Evolutionary conservation across 148 eudicot genomes (phyloP), one percentile per base, ranked within the genome.

Genomic region (Dianthus caryophyllus): DNA sequence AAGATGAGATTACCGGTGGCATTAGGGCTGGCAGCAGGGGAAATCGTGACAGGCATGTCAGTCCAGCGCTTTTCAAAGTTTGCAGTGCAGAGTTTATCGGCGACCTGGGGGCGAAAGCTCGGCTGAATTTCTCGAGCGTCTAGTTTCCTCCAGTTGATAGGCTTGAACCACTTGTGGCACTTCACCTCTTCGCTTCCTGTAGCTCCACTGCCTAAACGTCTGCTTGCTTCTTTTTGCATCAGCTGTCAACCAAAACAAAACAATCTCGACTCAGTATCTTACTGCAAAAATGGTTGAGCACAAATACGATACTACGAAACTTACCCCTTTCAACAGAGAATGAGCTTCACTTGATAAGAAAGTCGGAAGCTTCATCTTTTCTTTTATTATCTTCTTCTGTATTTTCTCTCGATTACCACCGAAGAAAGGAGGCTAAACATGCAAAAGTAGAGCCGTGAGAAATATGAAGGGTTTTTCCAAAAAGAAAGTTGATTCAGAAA

Each of bases 271-370:
- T 73, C 44, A 67, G 67, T 25, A 56, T 41, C 50, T 36, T 50
- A 25, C 9, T 21, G 38, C 9, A 38, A 2, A 49, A 0, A 67
- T 2, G 2, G 17, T 5, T 41, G 25, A 63, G 13, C 10, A 46
- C 51, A 43, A 57, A 41, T 24, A 49, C 53, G 29, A 57, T 18
- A 49, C 41, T 14, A 11, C 21, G 16, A 44, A 29, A 36, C 33
- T 55, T 86, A 91, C 97, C 90, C 82, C 92, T 88, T 91, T 91
- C 57, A 88, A 70, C 66, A 91, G 71, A 51, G 96, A 82, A 79
- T 88, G 96, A 17, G 96, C 93, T 61, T 91, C 96, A 63, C 97
- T 88, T 10, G 93, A 27, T 79, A 91, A 78, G 82, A 75, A 91
- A 51, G 78, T 64, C 16, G 97, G 97, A 62, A 91, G 76, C 84